Percentiles rank a stretch among this genome's conserved stretches.
These are phyloP conservation scores for Ceratocystis cubensis DNA, from an alignment of 2,329 filamentous ascomycete genomes.

Conservation along the genomic window DNA sequence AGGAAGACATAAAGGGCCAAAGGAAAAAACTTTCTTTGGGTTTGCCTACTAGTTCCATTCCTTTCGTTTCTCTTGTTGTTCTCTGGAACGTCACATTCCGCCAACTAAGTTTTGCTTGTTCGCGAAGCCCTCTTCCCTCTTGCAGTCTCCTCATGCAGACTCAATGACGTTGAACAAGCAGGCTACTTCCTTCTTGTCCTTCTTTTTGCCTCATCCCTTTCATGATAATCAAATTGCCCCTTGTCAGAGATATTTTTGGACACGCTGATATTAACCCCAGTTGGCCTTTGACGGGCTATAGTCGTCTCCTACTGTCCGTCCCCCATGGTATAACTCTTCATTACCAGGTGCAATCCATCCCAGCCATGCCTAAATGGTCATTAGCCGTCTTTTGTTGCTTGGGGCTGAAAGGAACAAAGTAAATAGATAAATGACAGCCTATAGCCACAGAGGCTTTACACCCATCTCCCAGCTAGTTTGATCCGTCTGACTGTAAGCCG, in stretches of 20 bases:
- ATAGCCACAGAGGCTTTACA: neutral
- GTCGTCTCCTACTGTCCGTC: neutral
- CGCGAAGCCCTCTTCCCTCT: neutral
- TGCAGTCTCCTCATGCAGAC: too few species aligned
- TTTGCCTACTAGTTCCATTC: neutral
- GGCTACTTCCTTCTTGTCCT: slow-evolving; percentile 6
- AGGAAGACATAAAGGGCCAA: neutral
- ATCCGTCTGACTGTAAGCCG: neutral
- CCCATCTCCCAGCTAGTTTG: neutral
- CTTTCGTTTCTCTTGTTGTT: neutral
- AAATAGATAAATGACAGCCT: neutral
- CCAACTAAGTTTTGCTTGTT: neutral
- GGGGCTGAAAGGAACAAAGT: neutral
- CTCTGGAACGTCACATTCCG: slow-evolving; percentile 10
- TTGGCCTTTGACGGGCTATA: neutral
- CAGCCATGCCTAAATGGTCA: neutral
- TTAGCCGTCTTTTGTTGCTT: neutral
- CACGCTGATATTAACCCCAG: neutral
- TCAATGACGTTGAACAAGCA: neutral
- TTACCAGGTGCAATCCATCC: neutral
- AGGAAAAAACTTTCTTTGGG: neutral
- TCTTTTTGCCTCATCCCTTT: slow-evolving; percentile 14
- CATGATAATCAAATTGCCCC: neutral
- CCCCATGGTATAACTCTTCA: neutral
- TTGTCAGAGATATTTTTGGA: slow-evolving; percentile 7